Evolutionary conservation across 306 rosid species (phyloP).

Genomic region (Malus sylvestris): DNA sequence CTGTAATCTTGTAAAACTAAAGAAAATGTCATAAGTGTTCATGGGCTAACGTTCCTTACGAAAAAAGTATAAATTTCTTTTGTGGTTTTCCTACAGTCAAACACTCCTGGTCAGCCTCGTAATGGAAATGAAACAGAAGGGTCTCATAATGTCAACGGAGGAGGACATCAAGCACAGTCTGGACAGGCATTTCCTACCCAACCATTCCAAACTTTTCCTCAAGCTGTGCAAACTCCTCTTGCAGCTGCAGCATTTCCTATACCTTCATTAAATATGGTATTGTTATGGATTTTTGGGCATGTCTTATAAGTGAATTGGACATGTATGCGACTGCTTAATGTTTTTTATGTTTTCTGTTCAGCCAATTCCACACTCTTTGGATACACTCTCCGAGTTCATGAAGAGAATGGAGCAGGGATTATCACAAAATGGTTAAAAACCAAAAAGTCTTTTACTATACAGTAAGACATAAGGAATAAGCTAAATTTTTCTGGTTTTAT

Average conservation of each 20-base stretch:
- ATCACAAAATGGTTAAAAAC: slow-evolving; percentile 50
- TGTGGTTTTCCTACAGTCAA: slow-evolving; percentile 22
- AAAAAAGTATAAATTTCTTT: neutral
- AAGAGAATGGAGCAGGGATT: slow-evolving; percentile 70
- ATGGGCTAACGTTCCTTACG: neutral
- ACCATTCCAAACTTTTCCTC: slow-evolving; percentile 65
- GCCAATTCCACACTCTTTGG: slow-evolving; percentile 87
- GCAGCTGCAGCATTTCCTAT: slow-evolving; percentile 56
- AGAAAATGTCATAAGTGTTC: neutral
- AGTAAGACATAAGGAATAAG: neutral
- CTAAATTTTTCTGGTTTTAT: slow-evolving; percentile 19
- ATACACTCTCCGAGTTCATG: slow-evolving; percentile 74
- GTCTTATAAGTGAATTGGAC: neutral
- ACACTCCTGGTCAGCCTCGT: slow-evolving; percentile 41
- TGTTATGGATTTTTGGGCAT: slow-evolving; percentile 14
- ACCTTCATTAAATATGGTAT: slow-evolving; percentile 68
- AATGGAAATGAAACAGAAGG: slow-evolving; percentile 57
- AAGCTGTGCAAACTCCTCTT: slow-evolving; percentile 58
- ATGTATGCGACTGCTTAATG: neutral
- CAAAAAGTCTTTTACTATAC: slow-evolving; percentile 2
- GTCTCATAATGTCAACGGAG: slow-evolving; percentile 24
- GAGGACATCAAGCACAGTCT: slow-evolving; percentile 53
- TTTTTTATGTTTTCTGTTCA: slow-evolving; percentile 25
- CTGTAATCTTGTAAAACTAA: neutral
- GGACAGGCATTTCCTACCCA: slow-evolving; percentile 61